phyloP scores from a whole-genome alignment of 345 rosid species.

The Corchorus olitorius region DNA sequence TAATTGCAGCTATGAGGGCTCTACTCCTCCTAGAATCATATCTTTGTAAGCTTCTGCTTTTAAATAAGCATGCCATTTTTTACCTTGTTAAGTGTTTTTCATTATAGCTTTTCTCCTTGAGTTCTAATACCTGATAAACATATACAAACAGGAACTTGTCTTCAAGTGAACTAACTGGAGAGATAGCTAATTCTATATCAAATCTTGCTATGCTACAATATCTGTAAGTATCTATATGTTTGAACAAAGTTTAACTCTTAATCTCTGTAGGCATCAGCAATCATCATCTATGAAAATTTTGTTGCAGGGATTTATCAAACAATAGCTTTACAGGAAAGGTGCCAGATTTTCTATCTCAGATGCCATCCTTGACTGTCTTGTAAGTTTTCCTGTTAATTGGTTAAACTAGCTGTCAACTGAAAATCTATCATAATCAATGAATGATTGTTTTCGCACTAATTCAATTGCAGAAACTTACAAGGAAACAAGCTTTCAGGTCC shows the following conservation, averaged over 20 bases:
- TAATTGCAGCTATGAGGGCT: constrained; percentile 31
- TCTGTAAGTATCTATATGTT: constrained; percentile 28
- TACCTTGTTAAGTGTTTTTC: background rate
- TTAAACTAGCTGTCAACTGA: background rate
- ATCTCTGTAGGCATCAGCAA: no score
- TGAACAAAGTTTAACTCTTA: no score
- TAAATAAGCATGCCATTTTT: background rate
- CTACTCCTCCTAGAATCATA: constrained; percentile 31
- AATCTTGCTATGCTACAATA: constrained; percentile 32
- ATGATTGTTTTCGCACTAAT: background rate
- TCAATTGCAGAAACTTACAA: background rate
- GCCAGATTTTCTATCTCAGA: constrained; percentile 39
- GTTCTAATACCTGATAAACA: background rate
- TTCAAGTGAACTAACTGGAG: constrained; percentile 35
- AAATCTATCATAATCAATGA: background rate
- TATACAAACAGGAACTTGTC: constrained; percentile 31
- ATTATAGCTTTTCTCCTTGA: background rate
- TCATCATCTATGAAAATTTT: background rate
- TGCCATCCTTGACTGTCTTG: constrained; percentile 43
- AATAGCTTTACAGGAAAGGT: constrained; percentile 51
- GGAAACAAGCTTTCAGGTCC: constrained; percentile 46
- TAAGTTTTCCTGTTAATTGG: constrained; percentile 27
- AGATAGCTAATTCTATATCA: constrained; percentile 32
- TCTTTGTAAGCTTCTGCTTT: constrained; percentile 27
- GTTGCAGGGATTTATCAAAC: constrained; percentile 58